These are phyloP conservation scores for Coemansia interrupta DNA, from an alignment of 192 early-diverging fungal species.

Conservation along the genomic window DNA sequence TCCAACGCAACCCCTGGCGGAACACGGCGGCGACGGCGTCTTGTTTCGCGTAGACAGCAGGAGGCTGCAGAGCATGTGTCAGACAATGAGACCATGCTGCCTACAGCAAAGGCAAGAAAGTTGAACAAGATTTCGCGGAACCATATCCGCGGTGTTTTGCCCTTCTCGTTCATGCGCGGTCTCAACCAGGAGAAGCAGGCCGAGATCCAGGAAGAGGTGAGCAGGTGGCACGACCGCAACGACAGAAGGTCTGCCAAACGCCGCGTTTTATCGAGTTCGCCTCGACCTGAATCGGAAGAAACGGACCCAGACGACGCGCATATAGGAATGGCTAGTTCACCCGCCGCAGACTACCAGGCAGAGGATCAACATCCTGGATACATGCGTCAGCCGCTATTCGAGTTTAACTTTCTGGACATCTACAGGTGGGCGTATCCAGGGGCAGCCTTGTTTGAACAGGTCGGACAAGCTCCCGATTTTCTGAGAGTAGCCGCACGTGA, in stretches of 20 bases:
- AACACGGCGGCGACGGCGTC: not conserved
- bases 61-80: not conserved
- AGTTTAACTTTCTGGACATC: conserved; percentile 43
- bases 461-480: conserved; percentile 29
- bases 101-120: conserved; percentile 18
- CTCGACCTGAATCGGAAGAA: not conserved
- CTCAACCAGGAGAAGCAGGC: conserved; percentile 13
- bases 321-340: not conserved
- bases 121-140: conserved; percentile 24
- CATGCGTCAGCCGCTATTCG: conserved; percentile 13
- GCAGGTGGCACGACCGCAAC: conserved; percentile 6
- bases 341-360: too few species aligned
- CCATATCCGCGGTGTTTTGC: conserved; percentile 44
- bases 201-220: conserved; percentile 20
- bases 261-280: conserved; percentile 16
- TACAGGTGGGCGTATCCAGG: conserved; percentile 47
- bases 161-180: conserved; percentile 50
- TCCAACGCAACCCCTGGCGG: not conserved
- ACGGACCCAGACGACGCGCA: not conserved
- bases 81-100: conserved; percentile 1
- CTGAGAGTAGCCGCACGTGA: conserved; percentile 40
- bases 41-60: conserved; percentile 12
- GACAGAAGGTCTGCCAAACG: not conserved
- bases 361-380: not conserved
- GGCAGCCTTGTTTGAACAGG: conserved; percentile 12